Evolutionary conservation across 169 alveolate genomes (phyloP), one percentile per base, ranked within the genome.

Genomic region (Eimeria acervulina): DNA sequence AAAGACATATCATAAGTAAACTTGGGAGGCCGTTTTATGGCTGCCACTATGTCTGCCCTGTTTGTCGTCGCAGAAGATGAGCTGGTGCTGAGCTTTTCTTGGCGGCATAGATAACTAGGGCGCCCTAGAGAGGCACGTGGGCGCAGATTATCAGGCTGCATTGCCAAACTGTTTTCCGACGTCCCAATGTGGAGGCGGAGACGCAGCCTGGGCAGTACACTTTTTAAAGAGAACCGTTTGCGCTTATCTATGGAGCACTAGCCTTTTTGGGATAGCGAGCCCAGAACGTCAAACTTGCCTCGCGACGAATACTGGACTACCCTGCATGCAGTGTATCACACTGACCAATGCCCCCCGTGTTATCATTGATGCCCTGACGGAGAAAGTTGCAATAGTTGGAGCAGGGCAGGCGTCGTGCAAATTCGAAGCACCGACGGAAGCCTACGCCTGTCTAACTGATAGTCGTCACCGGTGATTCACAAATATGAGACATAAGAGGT

Each of bases 141-240:
- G 15, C 66, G 93, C 78, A 38, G 78, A 38, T 21, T 36, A 28
- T 21, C 83, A 70, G 93, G 66, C 66, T 61, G 93, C 93, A 87
- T 87, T 87, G 74, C 28, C 33, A 28, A 40, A 40, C 52, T 21
- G 55, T 33, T 83, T 83, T 19, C 19, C 3, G 4, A 42, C 31
- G 44, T 42, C n/a, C n/a, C 68, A 40, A 23, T 12, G 59, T 10
- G 12, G 36, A 6, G 52, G 36, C 13, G 61, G 61, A 38, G 61
- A 38, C n/a, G 85, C 85, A 0, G 36, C 6, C 87, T 31, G 15
- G 36, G 8, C 36, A 38, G 59, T 40, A 0, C 26, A 76, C 87
- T 76, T 36, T 31, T 7, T 7, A 8, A 31, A 21, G 68, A 36
- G 83, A 36, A 21, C 28, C 31, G 52, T 36, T 21, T 6, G 80